Conservation (phyloP, 805 yeast species). For the Cyberlindnera amylophila region DNA sequence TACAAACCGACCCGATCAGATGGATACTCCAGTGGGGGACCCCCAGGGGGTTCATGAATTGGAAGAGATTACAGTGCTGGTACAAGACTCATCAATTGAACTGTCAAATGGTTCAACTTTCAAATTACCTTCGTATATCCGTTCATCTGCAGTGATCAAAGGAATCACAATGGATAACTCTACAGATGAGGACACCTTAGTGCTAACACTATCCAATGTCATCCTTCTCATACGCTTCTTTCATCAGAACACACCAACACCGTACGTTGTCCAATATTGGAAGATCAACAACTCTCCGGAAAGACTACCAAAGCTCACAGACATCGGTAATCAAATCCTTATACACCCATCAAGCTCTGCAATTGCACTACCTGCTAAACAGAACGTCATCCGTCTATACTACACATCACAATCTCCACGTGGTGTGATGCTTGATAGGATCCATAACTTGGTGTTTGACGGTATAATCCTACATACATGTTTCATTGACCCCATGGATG, state of each 20-base stretch:
- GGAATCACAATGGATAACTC: slow-evolving; percentile 14
- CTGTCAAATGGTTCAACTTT: slow-evolving; percentile 13
- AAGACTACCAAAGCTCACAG: slow-evolving; percentile 21
- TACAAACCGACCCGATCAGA: slow-evolving; percentile 4
- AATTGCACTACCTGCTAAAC: slow-evolving; percentile 36
- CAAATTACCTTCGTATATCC: slow-evolving; percentile 14
- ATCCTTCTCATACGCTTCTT: slow-evolving; percentile 38
- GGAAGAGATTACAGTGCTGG: slow-evolving; percentile 13
- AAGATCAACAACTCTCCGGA: slow-evolving; percentile 18
- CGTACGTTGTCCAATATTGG: slow-evolving; percentile 53
- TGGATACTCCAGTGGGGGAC: slow-evolving; percentile 3
- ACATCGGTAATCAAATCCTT: slow-evolving; percentile 27
- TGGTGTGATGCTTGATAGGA: slow-evolving; percentile 37
- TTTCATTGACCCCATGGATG: slow-evolving; percentile 36
- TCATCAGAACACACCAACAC: slow-evolving; percentile 23
- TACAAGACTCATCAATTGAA: slow-evolving; percentile 16
- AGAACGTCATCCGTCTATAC: slow-evolving; percentile 36
- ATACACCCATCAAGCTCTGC: slow-evolving; percentile 39
- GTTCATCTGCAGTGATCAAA: slow-evolving; percentile 17
- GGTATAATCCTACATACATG: slow-evolving; percentile 41
- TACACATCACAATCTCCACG: slow-evolving; percentile 33
- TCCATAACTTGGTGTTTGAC: slow-evolving; percentile 38
- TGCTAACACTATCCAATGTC: slow-evolving; percentile 37
- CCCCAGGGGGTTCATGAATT: slow-evolving; percentile 14
- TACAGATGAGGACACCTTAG: slow-evolving; percentile 34